phyloP scores from a whole-genome alignment of 768 basidiomycete genomes.

The Tylopilus cervinicoccineus region DNA sequence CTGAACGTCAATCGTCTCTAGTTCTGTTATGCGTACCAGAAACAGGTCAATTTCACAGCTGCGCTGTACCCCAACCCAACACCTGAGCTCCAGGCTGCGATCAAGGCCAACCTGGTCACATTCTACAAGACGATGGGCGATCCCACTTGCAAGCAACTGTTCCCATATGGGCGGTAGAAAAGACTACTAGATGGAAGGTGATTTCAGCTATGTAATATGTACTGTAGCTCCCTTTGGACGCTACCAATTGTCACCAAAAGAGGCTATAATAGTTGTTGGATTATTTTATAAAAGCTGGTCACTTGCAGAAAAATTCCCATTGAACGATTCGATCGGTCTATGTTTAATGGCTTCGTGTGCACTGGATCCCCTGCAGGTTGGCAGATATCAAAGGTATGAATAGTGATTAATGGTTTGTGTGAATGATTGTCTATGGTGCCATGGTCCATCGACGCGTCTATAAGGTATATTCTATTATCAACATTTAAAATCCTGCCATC shows the following conservation, averaged over 20 bases:
- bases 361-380: too few species aligned
- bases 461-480: not conserved
- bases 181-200: too few species aligned
- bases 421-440: not conserved
- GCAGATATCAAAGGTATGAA: too few species aligned
- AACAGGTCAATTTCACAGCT: conserved; percentile 18
- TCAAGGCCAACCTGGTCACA: conserved; percentile 19
- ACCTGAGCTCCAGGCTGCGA: conserved; percentile 17
- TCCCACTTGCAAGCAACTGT: conserved; percentile 11
- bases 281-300: too few species aligned
- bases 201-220: too few species aligned
- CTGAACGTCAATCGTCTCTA: conserved; percentile 4
- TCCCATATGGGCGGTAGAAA: conserved; percentile 15
- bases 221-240: too few species aligned
- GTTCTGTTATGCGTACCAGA: conserved; percentile 19
- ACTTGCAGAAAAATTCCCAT: too few species aligned
- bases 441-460: not conserved
- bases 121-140: conserved; percentile 12
- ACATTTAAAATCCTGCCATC: not conserved
- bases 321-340: too few species aligned
- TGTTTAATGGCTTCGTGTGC: too few species aligned
- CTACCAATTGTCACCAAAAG: too few species aligned
- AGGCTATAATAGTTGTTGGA: not conserved
- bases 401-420: conserved; percentile 12
- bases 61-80: conserved; percentile 22